Base-by-base conservation (phyloP, 495 filamentous ascomycete genomes). In the Glonium stellatum region DNA sequence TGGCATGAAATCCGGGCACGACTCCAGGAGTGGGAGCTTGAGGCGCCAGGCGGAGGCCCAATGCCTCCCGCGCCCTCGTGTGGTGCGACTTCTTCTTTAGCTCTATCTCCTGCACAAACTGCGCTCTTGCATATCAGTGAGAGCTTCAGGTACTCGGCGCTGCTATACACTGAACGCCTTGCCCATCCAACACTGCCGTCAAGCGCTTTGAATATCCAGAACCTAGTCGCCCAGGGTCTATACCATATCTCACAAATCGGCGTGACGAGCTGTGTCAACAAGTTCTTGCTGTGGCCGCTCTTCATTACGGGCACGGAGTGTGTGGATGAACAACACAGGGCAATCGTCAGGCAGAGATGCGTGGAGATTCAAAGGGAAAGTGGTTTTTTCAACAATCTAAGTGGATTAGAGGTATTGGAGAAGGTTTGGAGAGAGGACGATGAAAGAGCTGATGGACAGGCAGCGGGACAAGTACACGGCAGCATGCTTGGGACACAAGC, bases 221-320 rank as follows among this genome's bases (percentile, higher is more conserved):
- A 84, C 54, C 82, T 95, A 3, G 90, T 96, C 41, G 82, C 81
- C 57, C 83, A 87, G 56, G 86, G 92, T 10, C 79, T 96, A 53
- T 87, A 84, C 70, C 90, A 93, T 71, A 86, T 95, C 39, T 83
- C 84, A 13, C 83, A 84, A 53, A 85, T 96, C 22, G 82, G 88
- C 60, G 81, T 85, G 1, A 78, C 78, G 50, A 79, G 77, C 63
- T 76, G 72, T 60, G 79, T 82, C 49, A 88, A 93, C 71, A 92
- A 95, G 68, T 96, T 93, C 66, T 76, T 97, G 23, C 83, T 97
- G 1, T 97, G 92, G 92, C 92, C 92, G 9, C 79, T 97, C 10
- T 96, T 96, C 70, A 87, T 97, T 52, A 86, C 85, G 0, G 92
- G 92, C 31, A 90, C 88, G 22, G 92, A 96, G 75, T 95, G 91